Evolutionary conservation across 768 basidiomycete genomes (phyloP).

Genomic region (Mycena galericulata): DNA sequence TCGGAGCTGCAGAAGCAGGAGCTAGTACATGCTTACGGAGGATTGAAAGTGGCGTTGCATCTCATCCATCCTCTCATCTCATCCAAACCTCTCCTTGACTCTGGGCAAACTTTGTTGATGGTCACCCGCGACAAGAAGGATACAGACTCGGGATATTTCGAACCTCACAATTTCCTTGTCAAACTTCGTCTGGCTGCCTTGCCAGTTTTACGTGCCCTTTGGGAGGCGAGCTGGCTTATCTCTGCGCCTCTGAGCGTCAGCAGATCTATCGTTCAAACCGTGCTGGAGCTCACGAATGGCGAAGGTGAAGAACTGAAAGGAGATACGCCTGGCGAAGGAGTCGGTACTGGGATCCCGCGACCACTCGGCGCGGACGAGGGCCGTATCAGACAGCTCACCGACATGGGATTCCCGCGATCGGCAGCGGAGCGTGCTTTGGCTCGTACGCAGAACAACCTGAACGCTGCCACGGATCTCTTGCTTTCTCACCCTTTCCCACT

Average conservation of each 20-base stretch:
- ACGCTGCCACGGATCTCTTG: conserved; percentile 88
- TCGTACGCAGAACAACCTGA: conserved; percentile 90
- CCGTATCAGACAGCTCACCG: conserved; percentile 84
- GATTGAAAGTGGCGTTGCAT: conserved; percentile 84
- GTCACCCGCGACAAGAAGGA: conserved; percentile 83
- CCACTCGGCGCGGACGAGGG: conserved; percentile 76
- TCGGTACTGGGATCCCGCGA: conserved; percentile 43
- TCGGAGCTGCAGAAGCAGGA: conserved; percentile 69
- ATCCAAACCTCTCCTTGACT: conserved; percentile 85
- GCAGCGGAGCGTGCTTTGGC: conserved; percentile 87
- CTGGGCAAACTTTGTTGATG: conserved; percentile 81
- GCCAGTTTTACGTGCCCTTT: conserved; percentile 75
- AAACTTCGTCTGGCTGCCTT: conserved; percentile 77
- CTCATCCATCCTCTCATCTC: conserved; percentile 82
- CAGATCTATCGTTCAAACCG: conserved; percentile 78
- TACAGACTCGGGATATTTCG: conserved; percentile 83
- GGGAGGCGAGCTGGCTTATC: conserved; percentile 88
- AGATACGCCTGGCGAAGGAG: conserved; percentile 52
- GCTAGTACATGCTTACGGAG: conserved; percentile 81
- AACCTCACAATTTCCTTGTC: conserved; percentile 89
- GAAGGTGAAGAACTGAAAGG: conserved; percentile 81
- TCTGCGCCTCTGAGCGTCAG: conserved; percentile 80
- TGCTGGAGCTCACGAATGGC: conserved; percentile 84
- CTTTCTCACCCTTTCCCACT: conserved; percentile 85
- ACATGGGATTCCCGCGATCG: conserved; percentile 97